Percentiles rank a stretch among this genome's conserved stretches.
These are phyloP conservation scores for Sphaerobolus stellatus DNA, from an alignment of 1,284 basidiomycete species.

Conservation along the genomic window DNA sequence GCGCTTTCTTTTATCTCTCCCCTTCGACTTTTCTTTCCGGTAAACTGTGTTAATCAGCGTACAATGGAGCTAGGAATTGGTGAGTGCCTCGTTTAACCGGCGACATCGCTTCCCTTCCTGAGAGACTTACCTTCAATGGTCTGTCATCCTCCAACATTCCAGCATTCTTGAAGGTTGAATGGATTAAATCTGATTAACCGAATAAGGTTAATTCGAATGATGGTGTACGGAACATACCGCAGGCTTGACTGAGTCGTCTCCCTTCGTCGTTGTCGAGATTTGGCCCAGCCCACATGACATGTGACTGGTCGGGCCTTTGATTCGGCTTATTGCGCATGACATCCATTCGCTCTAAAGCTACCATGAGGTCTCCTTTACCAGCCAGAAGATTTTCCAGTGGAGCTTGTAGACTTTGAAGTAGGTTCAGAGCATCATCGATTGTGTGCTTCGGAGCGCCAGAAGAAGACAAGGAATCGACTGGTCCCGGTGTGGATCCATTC, in stretches of 20 bases:
- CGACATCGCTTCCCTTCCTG: neutral
- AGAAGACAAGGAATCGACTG: too few species aligned
- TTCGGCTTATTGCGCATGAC: constrained; percentile 41
- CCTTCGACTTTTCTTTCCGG: constrained; percentile 43
- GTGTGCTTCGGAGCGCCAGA: too few species aligned
- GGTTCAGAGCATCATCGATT: constrained; percentile 43
- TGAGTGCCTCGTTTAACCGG: constrained; percentile 2
- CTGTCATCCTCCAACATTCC: constrained; percentile 44
- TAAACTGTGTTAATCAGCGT: constrained; percentile 63
- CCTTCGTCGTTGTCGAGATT: constrained; percentile 25
- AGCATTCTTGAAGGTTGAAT: constrained; percentile 45
- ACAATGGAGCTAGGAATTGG: constrained; percentile 56
- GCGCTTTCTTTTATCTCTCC: constrained; percentile 14
- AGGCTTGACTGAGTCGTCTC: constrained; percentile 35
- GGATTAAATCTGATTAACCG: constrained; percentile 40
- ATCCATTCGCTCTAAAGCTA: constrained; percentile 50
- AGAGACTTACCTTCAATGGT: constrained; percentile 55
- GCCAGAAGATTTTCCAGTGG: constrained; percentile 34
- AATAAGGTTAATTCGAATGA: neutral
- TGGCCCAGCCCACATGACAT: constrained; percentile 60
- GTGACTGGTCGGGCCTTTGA: constrained; percentile 40
- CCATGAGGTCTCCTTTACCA: constrained; percentile 30
- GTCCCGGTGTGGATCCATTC: constrained; percentile 11
- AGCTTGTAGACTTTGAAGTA: constrained; percentile 49
- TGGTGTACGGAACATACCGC: constrained; percentile 35